Evolutionary conservation across 1,284 basidiomycete species (phyloP).

Genomic region (Athelia psychrophila): DNA sequence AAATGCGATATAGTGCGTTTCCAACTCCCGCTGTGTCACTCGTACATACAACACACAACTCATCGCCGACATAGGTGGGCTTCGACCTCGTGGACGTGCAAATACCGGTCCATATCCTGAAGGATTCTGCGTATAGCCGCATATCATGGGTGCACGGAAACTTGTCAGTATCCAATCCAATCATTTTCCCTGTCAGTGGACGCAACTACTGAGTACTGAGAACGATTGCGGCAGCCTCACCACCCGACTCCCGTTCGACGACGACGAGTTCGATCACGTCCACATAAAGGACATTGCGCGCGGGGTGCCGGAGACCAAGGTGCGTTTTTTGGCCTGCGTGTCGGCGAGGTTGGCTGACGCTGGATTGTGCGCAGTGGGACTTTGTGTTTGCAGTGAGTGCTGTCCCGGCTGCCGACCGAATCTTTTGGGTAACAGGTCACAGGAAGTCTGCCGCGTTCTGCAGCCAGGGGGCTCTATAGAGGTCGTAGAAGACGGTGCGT

Average conservation of each 20-base stretch:
- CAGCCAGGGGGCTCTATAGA: slow-evolving; percentile 68
- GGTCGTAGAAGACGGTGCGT: slow-evolving; percentile 63
- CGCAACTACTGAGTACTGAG: slow-evolving; percentile 6
- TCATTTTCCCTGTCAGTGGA: neutral
- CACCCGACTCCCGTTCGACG: slow-evolving; percentile 71
- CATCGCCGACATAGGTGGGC: slow-evolving; percentile 47
- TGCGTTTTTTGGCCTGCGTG: slow-evolving; percentile 20
- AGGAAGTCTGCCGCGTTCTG: slow-evolving; percentile 72
- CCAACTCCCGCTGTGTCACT: slow-evolving; percentile 1
- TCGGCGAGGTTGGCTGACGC: slow-evolving; percentile 3
- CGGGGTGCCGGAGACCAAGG: slow-evolving; percentile 75
- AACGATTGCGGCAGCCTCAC: slow-evolving; percentile 48
- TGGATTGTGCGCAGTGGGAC: slow-evolving; percentile 49
- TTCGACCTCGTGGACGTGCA: slow-evolving; percentile 75
- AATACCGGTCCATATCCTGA: slow-evolving; percentile 49
- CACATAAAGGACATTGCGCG: slow-evolving; percentile 61
- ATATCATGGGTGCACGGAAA: slow-evolving; percentile 74
- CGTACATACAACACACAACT: no score
- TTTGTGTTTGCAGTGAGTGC: slow-evolving; percentile 59
- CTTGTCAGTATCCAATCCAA: slow-evolving; percentile 49
- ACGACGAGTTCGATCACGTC: slow-evolving; percentile 77
- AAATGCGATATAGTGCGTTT: slow-evolving; percentile 59
- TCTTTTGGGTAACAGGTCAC: neutral
- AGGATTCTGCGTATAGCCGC: slow-evolving; percentile 46
- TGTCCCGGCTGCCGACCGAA: neutral